Evolutionary conservation across 345 rosid genomes (phyloP).

Genomic region (Corchorus capsularis): DNA sequence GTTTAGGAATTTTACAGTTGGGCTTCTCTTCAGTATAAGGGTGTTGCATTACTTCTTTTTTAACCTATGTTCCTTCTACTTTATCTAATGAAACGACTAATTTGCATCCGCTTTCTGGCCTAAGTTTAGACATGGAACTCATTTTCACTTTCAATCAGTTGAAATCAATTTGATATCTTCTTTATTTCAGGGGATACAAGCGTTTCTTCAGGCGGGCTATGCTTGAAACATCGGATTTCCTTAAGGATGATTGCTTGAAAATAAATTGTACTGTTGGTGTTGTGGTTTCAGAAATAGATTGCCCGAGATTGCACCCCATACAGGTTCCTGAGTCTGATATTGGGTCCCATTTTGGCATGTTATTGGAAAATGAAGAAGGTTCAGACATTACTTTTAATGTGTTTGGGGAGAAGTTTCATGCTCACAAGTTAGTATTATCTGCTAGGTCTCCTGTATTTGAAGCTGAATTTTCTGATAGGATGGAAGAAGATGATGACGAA

Average conservation of each 20-base stretch:
- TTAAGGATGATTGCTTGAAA: constrained; percentile 87
- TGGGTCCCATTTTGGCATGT: constrained; percentile 72
- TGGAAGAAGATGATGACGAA: constrained; percentile 59
- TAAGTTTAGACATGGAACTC: neutral
- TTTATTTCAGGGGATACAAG: constrained; percentile 81
- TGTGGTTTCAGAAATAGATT: constrained; percentile 83
- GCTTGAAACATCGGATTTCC: constrained; percentile 82
- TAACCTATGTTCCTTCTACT: neutral
- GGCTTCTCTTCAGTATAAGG: neutral
- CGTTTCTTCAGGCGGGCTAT: constrained; percentile 76
- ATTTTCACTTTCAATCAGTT: constrained; percentile 5
- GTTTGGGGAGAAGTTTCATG: constrained; percentile 69
- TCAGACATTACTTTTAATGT: constrained; percentile 79
- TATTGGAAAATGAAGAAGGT: constrained; percentile 81
- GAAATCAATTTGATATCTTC: constrained; percentile 2
- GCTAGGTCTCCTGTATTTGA: constrained; percentile 88
- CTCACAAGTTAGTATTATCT: constrained; percentile 82
- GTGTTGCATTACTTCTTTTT: neutral
- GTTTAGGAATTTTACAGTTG: neutral
- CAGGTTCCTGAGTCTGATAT: constrained; percentile 91
- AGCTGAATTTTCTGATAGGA: constrained; percentile 58
- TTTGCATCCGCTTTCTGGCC: neutral
- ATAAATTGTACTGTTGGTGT: constrained; percentile 94
- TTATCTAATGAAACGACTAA: neutral
- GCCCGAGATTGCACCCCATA: constrained; percentile 74